Evolutionary conservation across 2,329 filamentous ascomycete species (phyloP).

Genomic region (Claviceps lovelessii): DNA sequence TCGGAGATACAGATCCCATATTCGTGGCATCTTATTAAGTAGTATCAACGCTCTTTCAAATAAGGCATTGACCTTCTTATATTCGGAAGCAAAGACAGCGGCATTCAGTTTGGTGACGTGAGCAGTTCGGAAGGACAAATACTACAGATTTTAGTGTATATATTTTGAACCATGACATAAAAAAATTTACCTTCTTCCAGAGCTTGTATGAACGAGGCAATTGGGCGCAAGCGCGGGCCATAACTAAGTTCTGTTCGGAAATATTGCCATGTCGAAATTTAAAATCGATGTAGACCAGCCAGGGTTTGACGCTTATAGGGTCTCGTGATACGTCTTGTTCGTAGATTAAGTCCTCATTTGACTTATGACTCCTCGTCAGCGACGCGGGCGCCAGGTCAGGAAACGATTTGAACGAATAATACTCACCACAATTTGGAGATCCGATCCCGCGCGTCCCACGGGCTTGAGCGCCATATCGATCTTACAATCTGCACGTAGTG

Average conservation of each 20-base stretch:
- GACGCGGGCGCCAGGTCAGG: neutral
- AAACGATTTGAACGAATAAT: neutral
- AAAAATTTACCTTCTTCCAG: conserved; percentile 67
- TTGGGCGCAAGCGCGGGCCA: conserved; percentile 82
- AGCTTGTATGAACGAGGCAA: conserved; percentile 93
- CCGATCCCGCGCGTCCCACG: neutral
- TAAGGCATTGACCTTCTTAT: conserved; percentile 82
- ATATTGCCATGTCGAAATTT: conserved; percentile 75
- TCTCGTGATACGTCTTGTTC: conserved; percentile 90
- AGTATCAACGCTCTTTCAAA: conserved; percentile 88
- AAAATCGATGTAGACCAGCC: conserved; percentile 86
- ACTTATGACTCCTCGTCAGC: conserved; percentile 30
- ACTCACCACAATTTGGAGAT: conserved; percentile 20
- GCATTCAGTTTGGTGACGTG: conserved; percentile 75
- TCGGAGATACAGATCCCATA: conserved; percentile 94
- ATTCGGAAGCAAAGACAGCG: conserved; percentile 64
- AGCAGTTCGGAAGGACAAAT: conserved; percentile 69
- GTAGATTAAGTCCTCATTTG: conserved; percentile 84
- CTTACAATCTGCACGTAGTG: neutral
- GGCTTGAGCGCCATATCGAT: neutral
- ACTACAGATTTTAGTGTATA: conserved; percentile 32
- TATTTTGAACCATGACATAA: neutral
- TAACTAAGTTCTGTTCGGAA: conserved; percentile 71
- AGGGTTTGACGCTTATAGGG: conserved; percentile 74
- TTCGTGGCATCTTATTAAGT: conserved; percentile 95